Conservation (phyloP, 2,329 filamentous ascomycete species). For the Myriosclerotinia curreyana region DNA sequence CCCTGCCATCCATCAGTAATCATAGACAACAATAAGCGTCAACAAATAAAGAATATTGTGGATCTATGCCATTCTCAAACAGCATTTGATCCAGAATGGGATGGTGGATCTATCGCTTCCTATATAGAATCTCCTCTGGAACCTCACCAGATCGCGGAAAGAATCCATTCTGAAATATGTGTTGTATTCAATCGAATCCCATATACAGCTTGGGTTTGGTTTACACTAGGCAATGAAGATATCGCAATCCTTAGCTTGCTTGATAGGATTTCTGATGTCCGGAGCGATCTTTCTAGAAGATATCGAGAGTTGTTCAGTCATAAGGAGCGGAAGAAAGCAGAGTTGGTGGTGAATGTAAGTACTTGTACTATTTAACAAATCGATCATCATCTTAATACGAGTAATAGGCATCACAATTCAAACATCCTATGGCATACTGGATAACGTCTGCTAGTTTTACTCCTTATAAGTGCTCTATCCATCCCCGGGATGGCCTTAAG, state of each 20-base stretch:
- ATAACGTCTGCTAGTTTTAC: constrained; percentile 3
- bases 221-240: not conserved
- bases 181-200: not conserved
- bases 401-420: not conserved
- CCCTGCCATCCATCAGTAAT: not conserved
- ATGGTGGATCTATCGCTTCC: not conserved
- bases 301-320: too few relatives aligned
- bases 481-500: not conserved
- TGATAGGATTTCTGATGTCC: not conserved
- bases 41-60: constrained; percentile 1
- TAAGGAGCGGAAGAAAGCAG: too few relatives aligned
- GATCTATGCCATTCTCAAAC: not conserved
- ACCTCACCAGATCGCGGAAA: not conserved
- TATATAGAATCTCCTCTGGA: not conserved
- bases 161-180: too few relatives aligned
- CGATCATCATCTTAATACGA: not conserved
- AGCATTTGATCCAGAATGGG: not conserved
- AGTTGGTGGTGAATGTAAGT: too few relatives aligned
- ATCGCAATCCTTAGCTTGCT: not conserved
- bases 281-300: too few relatives aligned
- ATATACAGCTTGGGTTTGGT: not conserved
- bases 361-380: too few relatives aligned
- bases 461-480: not conserved
- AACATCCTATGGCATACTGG: not conserved
- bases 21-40: not conserved